A percentile compares a stretch with the other conserved stretches of the same genome.
phyloP scores from a whole-genome alignment of 257 asterid species.

The Solanum sejunctum region DNA sequence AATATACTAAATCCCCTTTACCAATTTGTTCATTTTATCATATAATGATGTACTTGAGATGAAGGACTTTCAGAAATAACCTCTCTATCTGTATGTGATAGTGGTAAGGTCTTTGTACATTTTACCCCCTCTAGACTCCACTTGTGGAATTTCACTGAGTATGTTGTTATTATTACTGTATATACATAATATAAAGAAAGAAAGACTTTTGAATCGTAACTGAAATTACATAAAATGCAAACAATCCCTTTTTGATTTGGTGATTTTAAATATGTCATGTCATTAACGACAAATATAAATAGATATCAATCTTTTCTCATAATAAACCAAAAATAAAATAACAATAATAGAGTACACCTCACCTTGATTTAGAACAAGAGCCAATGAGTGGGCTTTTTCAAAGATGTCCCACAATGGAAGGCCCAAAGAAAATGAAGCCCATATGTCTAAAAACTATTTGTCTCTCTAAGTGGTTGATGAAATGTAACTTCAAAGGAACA shows the following conservation, averaged over 20 bases:
- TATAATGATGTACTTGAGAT: too few species aligned
- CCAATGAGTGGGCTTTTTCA: not conserved
- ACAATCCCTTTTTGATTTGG: not conserved
- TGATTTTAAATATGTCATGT: not conserved
- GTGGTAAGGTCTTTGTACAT: too few species aligned
- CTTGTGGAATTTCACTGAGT: too few species aligned
- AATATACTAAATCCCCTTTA: too few species aligned
- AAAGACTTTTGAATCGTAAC: not conserved
- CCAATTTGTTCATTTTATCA: too few species aligned
- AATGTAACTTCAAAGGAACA: not conserved
- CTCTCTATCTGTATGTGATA: too few species aligned
- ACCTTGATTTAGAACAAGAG: not conserved
- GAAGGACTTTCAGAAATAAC: too few species aligned
- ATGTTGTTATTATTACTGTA: too few species aligned
- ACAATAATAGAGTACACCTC: not conserved
- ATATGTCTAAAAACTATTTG: not conserved
- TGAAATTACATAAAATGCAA: too few species aligned
- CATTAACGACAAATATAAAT: not conserved
- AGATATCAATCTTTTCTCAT: not conserved
- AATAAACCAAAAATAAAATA: not conserved
- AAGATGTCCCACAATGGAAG: not conserved
- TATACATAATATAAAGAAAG: not conserved
- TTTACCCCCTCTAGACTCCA: too few species aligned
- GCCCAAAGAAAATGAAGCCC: not conserved
- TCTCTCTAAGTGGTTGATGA: not conserved